phyloP scores from a whole-genome alignment of 352 stramenopile genomes.

The Pythium chondricola region DNA sequence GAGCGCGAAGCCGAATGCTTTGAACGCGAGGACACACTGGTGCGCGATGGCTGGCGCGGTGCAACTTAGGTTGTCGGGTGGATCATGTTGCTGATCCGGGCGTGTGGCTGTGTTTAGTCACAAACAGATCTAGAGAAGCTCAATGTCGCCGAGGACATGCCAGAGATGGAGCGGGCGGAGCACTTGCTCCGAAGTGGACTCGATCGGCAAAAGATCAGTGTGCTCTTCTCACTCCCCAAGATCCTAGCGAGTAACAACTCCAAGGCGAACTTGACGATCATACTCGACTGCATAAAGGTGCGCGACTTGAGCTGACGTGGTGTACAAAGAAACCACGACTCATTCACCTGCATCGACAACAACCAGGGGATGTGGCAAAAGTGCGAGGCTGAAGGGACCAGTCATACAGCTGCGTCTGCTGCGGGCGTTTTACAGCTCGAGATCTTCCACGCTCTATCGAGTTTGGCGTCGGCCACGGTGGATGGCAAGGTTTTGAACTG shows the following conservation, averaged over 20 bases:
- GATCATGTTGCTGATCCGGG: neutral
- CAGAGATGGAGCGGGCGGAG: conserved; percentile 72
- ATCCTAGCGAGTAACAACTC: conserved; percentile 70
- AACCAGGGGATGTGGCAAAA: conserved; percentile 51
- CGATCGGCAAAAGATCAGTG: conserved; percentile 77
- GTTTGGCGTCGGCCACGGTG: conserved; percentile 51
- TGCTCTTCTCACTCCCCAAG: conserved; percentile 58
- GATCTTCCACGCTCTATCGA: conserved; percentile 54
- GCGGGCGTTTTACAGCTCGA: conserved; percentile 42
- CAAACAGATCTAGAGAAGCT: conserved; percentile 81
- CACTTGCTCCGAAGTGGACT: conserved; percentile 70
- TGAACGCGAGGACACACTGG: conserved; percentile 70
- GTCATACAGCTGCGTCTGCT: neutral
- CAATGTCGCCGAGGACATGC: conserved; percentile 80
- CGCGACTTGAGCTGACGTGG: neutral
- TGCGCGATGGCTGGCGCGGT: conserved; percentile 16
- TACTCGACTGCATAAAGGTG: conserved; percentile 79
- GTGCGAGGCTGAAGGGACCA: conserved; percentile 43
- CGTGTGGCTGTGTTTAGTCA: conserved; percentile 27
- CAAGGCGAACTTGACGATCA: conserved; percentile 50
- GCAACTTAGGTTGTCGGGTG: neutral
- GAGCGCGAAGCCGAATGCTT: conserved; percentile 82
- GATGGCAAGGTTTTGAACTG: conserved; percentile 66
- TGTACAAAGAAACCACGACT: neutral
- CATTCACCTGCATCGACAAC: neutral